Percentiles rank a stretch among this genome's conserved stretches.
Conservation (phyloP, 1,139 yeast genomes). For the Hemisphaericaspora xylanilytica region DNA sequence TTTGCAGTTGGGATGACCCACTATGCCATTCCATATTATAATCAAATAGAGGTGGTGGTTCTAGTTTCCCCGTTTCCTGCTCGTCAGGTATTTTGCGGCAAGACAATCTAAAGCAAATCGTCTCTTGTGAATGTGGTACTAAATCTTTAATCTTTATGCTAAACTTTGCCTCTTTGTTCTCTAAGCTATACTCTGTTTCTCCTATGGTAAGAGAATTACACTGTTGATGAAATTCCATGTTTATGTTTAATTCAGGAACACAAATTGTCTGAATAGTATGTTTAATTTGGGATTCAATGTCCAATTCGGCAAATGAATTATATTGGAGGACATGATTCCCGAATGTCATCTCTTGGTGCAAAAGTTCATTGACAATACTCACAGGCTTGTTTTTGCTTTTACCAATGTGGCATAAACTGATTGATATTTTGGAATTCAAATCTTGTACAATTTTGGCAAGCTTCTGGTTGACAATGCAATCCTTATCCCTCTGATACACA, state of each 20-base stretch:
- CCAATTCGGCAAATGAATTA: slow-evolving; percentile 19
- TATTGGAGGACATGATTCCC: slow-evolving; percentile 23
- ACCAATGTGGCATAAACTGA: slow-evolving; percentile 28
- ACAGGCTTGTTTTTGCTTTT: slow-evolving; percentile 18
- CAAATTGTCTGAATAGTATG: slow-evolving; percentile 9
- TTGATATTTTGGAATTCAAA: slow-evolving; percentile 19
- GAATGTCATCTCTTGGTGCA: slow-evolving; percentile 14
- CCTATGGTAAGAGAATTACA: slow-evolving; percentile 18
- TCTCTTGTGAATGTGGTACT: slow-evolving; percentile 15
- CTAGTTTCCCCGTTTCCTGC: slow-evolving; percentile 8
- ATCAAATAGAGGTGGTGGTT: slow-evolving; percentile 9
- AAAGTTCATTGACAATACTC: slow-evolving; percentile 17
- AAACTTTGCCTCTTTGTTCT: slow-evolving; percentile 5
- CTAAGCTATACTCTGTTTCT: slow-evolving; percentile 21
- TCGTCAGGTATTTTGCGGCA: too few species aligned
- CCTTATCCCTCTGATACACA: slow-evolving; percentile 6
- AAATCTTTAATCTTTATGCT: slow-evolving; percentile 17
- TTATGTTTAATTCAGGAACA: slow-evolving; percentile 11
- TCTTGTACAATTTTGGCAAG: slow-evolving; percentile 7
- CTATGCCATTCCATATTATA: slow-evolving; percentile 10
- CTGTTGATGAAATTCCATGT: slow-evolving; percentile 5
- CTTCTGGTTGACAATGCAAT: background rate
- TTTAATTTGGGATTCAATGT: slow-evolving; percentile 4
- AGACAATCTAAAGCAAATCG: slow-evolving; percentile 16
- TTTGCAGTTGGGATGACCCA: slow-evolving; percentile 1